Base-by-base conservation (phyloP, 805 yeast species). In the Pichia heedii region DNA sequence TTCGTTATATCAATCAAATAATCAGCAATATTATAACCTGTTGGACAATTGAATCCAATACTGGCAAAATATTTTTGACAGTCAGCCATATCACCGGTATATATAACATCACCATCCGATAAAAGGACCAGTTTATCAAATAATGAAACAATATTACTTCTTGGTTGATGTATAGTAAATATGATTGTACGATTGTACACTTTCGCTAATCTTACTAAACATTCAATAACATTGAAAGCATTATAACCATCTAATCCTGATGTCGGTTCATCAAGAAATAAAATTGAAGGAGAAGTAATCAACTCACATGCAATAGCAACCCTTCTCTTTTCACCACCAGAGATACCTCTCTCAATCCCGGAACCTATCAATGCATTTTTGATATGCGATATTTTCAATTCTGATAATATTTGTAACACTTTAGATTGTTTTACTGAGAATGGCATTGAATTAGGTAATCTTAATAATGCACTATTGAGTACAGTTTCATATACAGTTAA, bases 401-500 rank as follows among this genome's bases (percentile, higher is more conserved):
- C 97, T 39, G 76, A 75, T 54, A 93, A 69, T 2, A 95, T 89
- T 54, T 90, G 96, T 39, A 79, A 65, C 0, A 89, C 98, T 45
- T 95, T 73, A 30, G 82, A 65, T 50, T 78, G 79, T 60, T 93
- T 93, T 9, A 87, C 76, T 5, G 71, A 66, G 20, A 74, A 65
- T n/a, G 82, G 67, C 95, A 93, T 85, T 2, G 74, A 58, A 47
- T 83, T 70, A 7, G 98, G 98, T 44, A 93, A 71, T 51, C 97
- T 73, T 45, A 93, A 68, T 42, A 90, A 65, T 0, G 99, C 97
- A 67, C 95, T 83, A 58, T 88, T 88, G 50, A 89, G 68, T 26
- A 93, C 95, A 0, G 97, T 90, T 65, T 93, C 99, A 58, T 84
- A 93, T 4, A 93, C 98, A 0, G 98, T 90, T 46, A 90, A 69